These are phyloP conservation scores for Boletus tomentosulus DNA, from an alignment of 768 basidiomycete genomes.

Conservation along the genomic window DNA sequence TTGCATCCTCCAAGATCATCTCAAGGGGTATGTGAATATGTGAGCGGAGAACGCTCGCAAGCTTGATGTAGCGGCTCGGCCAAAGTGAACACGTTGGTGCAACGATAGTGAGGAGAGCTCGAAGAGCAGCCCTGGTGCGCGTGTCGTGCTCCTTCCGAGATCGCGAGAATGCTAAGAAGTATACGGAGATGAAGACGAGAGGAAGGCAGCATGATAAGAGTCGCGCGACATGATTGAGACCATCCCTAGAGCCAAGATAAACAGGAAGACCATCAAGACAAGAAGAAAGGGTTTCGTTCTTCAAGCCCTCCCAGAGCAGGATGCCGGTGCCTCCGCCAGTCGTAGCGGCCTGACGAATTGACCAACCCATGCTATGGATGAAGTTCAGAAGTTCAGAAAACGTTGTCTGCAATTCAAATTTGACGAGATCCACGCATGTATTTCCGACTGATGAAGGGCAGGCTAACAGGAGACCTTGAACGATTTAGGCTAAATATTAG, in stretches of 20 bases:
- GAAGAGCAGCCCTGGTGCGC: constrained; percentile 23
- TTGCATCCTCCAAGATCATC: constrained; percentile 35
- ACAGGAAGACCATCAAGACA: neutral
- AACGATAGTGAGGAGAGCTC: constrained; percentile 40
- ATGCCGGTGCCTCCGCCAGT: neutral
- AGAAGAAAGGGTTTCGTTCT: neutral
- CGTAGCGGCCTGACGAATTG: constrained; percentile 1
- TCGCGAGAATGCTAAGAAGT: constrained; percentile 7
- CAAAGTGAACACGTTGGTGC: constrained; percentile 43
- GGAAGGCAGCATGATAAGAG: constrained; percentile 7
- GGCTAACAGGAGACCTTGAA: too few relatives aligned
- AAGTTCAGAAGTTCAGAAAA: neutral
- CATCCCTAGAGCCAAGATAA: neutral
- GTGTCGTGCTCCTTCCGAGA: constrained; percentile 7
- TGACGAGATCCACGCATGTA: too few relatives aligned
- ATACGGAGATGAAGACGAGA: constrained; percentile 5
- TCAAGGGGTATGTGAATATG: constrained; percentile 32
- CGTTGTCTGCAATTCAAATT: neutral
- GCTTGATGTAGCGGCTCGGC: constrained; percentile 35
- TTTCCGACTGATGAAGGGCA: too few relatives aligned
- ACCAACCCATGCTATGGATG: neutral
- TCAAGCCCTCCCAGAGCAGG: constrained; percentile 3
- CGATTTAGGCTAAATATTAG: neutral
- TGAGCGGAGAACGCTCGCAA: constrained; percentile 25
- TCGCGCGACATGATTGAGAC: neutral